Evolutionary conservation across 1,284 basidiomycete species (phyloP).

Genomic region (Acaromyces ingoldii): DNA sequence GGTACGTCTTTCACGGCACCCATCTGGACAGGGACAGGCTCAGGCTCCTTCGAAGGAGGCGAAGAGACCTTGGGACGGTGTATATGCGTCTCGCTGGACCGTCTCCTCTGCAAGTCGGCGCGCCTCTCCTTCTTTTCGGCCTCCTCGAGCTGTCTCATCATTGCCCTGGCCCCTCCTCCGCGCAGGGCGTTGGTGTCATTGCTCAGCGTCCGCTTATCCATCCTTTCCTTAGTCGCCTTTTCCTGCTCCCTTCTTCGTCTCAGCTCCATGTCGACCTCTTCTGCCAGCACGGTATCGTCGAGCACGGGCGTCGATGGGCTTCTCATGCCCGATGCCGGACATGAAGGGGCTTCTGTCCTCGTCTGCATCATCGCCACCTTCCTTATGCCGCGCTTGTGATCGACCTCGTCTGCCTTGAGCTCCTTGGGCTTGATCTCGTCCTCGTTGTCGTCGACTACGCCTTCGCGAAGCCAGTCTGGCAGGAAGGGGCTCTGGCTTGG

Average conservation of each 20-base stretch:
- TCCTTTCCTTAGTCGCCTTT: neutral
- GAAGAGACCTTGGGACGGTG: too few relatives aligned
- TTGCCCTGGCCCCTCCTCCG: conserved; percentile 4
- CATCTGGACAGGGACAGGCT: neutral
- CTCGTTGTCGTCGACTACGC: too few relatives aligned
- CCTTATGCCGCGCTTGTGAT: neutral
- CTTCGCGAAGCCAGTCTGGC: neutral
- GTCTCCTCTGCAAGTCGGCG: neutral
- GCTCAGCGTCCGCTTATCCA: conserved; percentile 2
- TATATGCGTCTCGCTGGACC: conserved; percentile 1
- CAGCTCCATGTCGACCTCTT: neutral
- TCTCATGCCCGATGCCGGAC: too few relatives aligned
- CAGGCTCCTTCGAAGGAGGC: neutral
- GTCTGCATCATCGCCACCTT: neutral
- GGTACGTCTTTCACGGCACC: neutral
- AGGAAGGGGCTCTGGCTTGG: neutral
- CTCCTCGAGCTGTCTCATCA: conserved; percentile 7
- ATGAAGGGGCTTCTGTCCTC: neutral
- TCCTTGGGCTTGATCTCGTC: neutral
- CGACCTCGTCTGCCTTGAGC: neutral
- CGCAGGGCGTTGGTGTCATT: neutral
- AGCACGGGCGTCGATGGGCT: too few relatives aligned
- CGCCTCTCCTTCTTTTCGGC: conserved; percentile 1
- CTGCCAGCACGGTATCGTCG: neutral
- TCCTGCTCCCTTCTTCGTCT: conserved; percentile 1